These are phyloP conservation scores for Populus ilicifolia DNA, from an alignment of 345 rosid genomes.

Conservation along the genomic window DNA sequence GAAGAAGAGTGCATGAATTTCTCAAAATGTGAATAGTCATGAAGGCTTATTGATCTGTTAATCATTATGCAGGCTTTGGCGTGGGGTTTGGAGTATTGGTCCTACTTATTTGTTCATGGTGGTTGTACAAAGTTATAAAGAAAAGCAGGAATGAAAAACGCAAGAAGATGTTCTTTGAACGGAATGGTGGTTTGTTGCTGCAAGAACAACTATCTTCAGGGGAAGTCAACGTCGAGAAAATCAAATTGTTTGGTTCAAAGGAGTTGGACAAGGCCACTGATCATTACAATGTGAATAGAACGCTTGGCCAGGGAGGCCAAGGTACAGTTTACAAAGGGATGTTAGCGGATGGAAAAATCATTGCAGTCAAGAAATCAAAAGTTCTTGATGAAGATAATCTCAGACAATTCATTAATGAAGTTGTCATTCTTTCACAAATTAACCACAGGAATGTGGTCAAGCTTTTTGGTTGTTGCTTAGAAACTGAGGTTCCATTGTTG, in stretches of 20 bases:
- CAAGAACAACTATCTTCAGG: background rate
- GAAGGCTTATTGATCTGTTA: too few species aligned
- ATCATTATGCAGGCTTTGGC: background rate
- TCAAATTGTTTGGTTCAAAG: background rate
- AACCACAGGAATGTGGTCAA: background rate
- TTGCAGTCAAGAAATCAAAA: background rate
- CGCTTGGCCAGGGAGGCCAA: background rate
- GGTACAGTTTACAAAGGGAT: too few species aligned
- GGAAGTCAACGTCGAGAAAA: background rate
- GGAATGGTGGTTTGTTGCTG: slow-evolving; percentile 1
- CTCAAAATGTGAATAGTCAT: too few species aligned
- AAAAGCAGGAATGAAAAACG: background rate
- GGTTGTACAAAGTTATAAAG: background rate
- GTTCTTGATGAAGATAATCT: background rate
- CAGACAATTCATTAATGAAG: background rate
- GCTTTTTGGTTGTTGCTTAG: background rate
- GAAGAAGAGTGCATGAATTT: too few species aligned
- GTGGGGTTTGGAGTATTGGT: background rate
- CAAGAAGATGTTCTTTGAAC: background rate
- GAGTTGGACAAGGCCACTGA: background rate
- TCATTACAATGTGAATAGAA: background rate
- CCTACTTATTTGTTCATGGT: background rate
- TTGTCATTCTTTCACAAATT: background rate
- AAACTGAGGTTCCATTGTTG: background rate
- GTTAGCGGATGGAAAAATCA: background rate